A percentile compares a stretch with the other conserved stretches of the same genome.
Evolutionary conservation across 768 basidiomycete genomes (phyloP).

Genomic region (Tephrocybe sp.): DNA sequence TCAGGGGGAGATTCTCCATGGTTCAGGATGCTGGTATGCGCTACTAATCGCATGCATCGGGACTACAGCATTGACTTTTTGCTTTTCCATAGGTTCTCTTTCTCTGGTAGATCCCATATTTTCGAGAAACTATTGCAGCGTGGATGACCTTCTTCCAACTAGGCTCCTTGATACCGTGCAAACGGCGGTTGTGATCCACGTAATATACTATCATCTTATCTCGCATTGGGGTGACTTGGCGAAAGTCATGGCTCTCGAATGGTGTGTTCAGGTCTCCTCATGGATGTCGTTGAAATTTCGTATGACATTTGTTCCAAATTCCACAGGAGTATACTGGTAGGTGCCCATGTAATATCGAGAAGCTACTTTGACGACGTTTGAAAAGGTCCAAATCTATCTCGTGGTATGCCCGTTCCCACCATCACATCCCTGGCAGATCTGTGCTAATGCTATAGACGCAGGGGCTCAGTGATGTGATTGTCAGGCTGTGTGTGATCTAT

Average conservation of each 20-base stretch:
- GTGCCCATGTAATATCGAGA: not conserved
- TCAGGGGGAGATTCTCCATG: not conserved
- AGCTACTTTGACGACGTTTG: not conserved
- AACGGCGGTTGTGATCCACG: not conserved
- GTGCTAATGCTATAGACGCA: not conserved
- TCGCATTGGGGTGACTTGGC: not conserved
- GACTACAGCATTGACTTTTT: no score
- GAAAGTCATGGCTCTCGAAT: not conserved
- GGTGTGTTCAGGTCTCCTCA: no score
- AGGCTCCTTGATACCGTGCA: conserved; percentile 3
- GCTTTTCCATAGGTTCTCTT: no score
- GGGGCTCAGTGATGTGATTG: not conserved
- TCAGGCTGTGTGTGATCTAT: not conserved
- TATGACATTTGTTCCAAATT: no score
- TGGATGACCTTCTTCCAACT: not conserved
- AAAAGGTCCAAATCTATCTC: conserved; percentile 2
- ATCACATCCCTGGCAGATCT: not conserved
- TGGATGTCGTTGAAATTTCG: no score
- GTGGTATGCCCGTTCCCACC: not conserved
- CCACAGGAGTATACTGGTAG: not conserved
- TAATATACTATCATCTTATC: not conserved
- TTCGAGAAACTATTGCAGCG: no score
- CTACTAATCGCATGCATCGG: not conserved
- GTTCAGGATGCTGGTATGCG: conserved; percentile 3
- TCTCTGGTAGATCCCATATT: no score